A percentile compares a stretch with the other conserved stretches of the same genome.
phyloP scores from a whole-genome alignment of 108 stramenopile species.

The Parietichytrium sp. region DNA sequence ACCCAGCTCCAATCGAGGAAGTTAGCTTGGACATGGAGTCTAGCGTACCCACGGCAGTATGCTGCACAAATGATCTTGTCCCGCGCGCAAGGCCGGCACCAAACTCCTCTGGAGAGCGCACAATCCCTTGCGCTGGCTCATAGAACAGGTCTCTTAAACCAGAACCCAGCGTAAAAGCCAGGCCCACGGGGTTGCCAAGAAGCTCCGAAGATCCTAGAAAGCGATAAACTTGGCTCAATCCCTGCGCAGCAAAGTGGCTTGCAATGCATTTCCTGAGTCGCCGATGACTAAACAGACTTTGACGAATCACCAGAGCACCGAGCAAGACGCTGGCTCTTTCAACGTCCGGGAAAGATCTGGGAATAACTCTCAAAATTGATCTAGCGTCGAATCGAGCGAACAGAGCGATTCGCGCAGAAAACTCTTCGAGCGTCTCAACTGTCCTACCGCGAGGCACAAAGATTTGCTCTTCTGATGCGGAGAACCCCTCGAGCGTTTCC shows the following conservation, averaged over 20 bases:
- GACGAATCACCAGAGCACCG: conserved; percentile 3
- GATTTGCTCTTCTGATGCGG: no score
- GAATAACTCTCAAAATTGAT: no score
- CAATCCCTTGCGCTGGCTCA: conserved; percentile 13
- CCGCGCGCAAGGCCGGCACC: conserved; percentile 35
- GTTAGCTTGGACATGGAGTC: conserved; percentile 15
- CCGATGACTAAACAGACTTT: background rate
- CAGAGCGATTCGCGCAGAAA: no score
- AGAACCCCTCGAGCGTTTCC: no score
- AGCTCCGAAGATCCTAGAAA: background rate
- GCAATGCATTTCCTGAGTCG: background rate
- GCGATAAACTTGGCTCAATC: background rate
- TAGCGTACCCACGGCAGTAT: conserved; percentile 10
- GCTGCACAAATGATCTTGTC: conserved; percentile 23
- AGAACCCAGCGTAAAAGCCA: background rate
- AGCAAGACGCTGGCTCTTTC: conserved; percentile 5
- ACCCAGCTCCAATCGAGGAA: background rate
- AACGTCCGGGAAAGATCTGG: background rate
- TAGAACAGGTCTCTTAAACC: conserved; percentile 31
- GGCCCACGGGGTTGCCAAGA: background rate
- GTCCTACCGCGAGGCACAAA: no score
- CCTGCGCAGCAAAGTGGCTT: background rate
- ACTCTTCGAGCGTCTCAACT: no score
- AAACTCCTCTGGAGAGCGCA: conserved; percentile 24
- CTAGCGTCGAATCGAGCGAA: no score